A percentile compares a stretch with the other conserved stretches of the same genome.
Evolutionary conservation across 768 basidiomycete species (phyloP).

Genomic region (Russula abietina): DNA sequence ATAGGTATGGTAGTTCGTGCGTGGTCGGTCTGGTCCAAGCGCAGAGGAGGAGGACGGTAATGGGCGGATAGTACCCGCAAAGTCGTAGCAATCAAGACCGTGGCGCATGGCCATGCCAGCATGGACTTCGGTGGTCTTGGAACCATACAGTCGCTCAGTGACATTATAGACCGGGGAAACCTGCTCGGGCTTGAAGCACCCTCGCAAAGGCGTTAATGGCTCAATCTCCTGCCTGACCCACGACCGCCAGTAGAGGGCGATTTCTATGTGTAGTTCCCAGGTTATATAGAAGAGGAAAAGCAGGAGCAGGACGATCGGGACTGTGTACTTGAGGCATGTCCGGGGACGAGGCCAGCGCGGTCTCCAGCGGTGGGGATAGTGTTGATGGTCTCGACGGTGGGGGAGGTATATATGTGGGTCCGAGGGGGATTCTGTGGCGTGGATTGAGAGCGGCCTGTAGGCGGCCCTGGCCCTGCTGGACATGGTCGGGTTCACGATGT

Average conservation of each 20-base stretch:
- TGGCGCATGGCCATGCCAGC: slow-evolving; percentile 73
- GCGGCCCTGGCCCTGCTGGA: not conserved
- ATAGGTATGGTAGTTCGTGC: slow-evolving; percentile 81
- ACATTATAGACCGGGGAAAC: slow-evolving; percentile 66
- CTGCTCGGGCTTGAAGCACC: slow-evolving; percentile 63
- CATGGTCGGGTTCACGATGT: not conserved
- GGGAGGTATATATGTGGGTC: slow-evolving; percentile 11
- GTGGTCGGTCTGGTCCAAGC: slow-evolving; percentile 33
- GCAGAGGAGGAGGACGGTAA: not conserved
- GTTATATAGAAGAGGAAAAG: slow-evolving; percentile 23
- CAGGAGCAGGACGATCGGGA: slow-evolving; percentile 21
- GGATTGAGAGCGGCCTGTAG: slow-evolving; percentile 5
- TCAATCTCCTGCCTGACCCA: slow-evolving; percentile 76
- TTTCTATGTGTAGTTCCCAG: slow-evolving; percentile 82
- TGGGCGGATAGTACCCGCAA: slow-evolving; percentile 68
- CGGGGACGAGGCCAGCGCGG: slow-evolving; percentile 9
- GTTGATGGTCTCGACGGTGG: not conserved
- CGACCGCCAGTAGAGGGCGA: slow-evolving; percentile 66
- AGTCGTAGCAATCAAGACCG: slow-evolving; percentile 89
- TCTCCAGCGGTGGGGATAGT: not conserved
- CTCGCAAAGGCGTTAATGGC: slow-evolving; percentile 54
- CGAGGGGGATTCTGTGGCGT: not conserved
- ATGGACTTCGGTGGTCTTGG: slow-evolving; percentile 64
- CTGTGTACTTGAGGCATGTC: slow-evolving; percentile 17
- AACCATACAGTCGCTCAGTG: slow-evolving; percentile 55